A percentile compares a stretch with the other conserved stretches of the same genome.
Evolutionary conservation across 2,329 filamentous ascomycete species (phyloP).

Genomic region (Ophiostoma angusticollis): DNA sequence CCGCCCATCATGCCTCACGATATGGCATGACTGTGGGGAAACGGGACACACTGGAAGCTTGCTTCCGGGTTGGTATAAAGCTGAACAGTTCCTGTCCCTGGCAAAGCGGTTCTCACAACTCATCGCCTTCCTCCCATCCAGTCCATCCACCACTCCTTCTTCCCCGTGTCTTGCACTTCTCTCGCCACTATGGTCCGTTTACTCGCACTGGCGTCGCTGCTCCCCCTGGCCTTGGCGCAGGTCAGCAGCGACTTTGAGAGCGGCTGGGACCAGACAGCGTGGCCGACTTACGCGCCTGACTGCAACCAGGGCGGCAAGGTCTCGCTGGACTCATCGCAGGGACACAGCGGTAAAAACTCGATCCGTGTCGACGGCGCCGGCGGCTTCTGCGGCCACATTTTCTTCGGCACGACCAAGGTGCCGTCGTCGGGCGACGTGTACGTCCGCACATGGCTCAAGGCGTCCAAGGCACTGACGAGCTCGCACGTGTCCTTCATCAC

Average conservation of each 20-base stretch:
- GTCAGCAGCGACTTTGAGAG: conserved; percentile 43
- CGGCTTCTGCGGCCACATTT: conserved; percentile 46
- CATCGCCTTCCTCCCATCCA: no score
- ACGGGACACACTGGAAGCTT: no score
- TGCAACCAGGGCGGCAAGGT: conserved; percentile 48
- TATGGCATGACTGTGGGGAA: no score
- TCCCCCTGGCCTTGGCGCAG: conserved; percentile 36
- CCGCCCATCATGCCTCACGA: no score
- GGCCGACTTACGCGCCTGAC: conserved; percentile 46
- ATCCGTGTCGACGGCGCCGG: conserved; percentile 39
- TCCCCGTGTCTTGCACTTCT: no score
- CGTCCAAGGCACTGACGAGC: conserved; percentile 42
- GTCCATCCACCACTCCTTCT: no score
- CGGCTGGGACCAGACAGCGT: conserved; percentile 43
- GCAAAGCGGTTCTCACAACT: no score
- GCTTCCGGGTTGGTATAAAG: no score
- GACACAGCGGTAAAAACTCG: conserved; percentile 43
- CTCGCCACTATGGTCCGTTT: background rate
- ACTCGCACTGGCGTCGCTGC: conserved; percentile 28
- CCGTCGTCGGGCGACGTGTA: conserved; percentile 38
- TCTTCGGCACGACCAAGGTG: conserved; percentile 44
- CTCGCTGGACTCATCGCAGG: conserved; percentile 41
- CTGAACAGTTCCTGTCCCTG: no score
- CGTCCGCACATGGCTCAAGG: conserved; percentile 29
- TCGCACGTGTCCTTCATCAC: conserved; percentile 51